These are phyloP conservation scores for Kalmanozyma brasiliensis DNA, from an alignment of 1,284 basidiomycete genomes.

Conservation along the genomic window DNA sequence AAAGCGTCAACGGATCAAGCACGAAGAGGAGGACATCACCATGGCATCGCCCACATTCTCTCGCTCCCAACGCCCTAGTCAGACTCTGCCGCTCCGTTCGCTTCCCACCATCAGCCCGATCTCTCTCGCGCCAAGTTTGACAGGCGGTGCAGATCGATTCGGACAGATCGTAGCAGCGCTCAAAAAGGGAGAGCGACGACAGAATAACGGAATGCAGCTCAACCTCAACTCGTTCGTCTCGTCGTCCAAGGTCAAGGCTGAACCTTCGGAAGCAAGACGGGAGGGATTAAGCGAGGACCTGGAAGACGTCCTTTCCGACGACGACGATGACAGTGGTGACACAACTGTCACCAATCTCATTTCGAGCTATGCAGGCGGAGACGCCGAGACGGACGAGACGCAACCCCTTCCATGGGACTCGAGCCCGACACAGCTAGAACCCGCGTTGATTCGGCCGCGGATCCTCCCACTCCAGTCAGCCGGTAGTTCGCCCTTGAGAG, in stretches of 20 bases:
- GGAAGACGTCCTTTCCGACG: constrained; percentile 29
- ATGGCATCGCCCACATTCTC: constrained; percentile 3
- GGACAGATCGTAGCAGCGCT: constrained; percentile 30
- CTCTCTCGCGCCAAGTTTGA: constrained; percentile 9
- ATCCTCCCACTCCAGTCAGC: neutral
- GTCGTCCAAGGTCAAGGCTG: neutral
- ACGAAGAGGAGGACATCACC: neutral
- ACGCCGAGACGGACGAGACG: constrained; percentile 29
- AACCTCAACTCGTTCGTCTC: constrained; percentile 15
- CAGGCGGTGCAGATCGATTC: constrained; percentile 8
- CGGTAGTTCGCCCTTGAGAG: constrained; percentile 1
- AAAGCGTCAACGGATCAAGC: constrained; percentile 5
- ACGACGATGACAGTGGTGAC: constrained; percentile 7
- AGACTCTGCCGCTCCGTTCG: neutral
- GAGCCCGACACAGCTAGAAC: neutral
- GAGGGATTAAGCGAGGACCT: constrained; percentile 20
- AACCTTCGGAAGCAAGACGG: neutral
- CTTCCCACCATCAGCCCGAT: constrained; percentile 17
- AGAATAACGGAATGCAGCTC: constrained; percentile 26
- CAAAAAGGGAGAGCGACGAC: constrained; percentile 19
- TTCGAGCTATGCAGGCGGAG: neutral
- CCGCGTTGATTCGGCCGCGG: neutral
- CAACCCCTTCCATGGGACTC: constrained; percentile 20
- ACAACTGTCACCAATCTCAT: neutral
- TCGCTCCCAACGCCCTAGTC: neutral